Conservation (phyloP, 2,329 filamentous ascomycete genomes). For the Cytospora mali region DNA sequence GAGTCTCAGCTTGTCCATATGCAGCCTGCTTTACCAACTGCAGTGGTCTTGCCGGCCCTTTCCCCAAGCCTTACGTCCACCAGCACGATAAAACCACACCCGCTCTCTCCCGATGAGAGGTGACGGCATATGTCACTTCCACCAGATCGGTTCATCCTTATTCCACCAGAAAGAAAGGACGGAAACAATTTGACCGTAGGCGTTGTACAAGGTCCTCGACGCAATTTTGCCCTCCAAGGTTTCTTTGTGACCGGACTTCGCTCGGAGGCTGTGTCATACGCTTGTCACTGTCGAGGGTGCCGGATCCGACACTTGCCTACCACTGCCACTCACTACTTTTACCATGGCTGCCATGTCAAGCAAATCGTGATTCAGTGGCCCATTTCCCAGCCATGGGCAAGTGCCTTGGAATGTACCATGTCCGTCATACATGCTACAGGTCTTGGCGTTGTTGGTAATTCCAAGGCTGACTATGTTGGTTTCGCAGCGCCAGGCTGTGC, state of each 20-base stretch:
- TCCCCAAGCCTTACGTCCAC: neutral
- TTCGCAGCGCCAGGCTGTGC: slow-evolving; percentile 2
- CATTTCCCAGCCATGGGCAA: neutral
- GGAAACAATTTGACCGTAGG: neutral
- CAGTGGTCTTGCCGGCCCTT: neutral
- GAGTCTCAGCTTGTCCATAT: neutral
- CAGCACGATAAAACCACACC: neutral
- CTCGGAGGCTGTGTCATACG: neutral
- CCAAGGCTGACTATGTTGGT: slow-evolving; percentile 10
- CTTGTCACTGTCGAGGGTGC: neutral
- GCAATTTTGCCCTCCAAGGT: neutral
- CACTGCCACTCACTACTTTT: too few species aligned
- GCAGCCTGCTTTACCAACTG: neutral
- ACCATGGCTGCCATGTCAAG: too few species aligned
- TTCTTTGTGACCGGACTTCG: neutral
- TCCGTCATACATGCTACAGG: slow-evolving; percentile 4
- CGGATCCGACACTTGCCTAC: neutral
- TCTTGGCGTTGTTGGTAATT: slow-evolving; percentile 4
- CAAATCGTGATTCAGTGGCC: neutral
- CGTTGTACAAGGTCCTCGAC: neutral
- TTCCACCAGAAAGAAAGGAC: neutral
- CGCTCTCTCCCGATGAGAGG: neutral
- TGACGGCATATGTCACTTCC: neutral
- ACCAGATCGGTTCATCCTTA: neutral
- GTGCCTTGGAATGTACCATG: neutral